Base-by-base conservation (phyloP, 306 rosid genomes). In the Herpetospermum pedunculosum region DNA sequence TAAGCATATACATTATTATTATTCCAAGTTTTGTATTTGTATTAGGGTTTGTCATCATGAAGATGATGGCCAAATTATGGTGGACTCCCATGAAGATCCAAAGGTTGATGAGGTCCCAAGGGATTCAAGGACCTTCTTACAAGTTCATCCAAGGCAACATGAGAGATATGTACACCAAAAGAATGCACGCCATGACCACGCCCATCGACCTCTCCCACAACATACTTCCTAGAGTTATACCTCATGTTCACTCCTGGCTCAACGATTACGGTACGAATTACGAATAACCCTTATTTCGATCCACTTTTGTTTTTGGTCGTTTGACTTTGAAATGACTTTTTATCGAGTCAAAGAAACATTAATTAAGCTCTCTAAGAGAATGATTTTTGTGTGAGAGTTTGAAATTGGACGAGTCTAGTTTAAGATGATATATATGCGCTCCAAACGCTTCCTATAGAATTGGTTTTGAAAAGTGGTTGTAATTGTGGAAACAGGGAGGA, bases 101-200 rank as follows among this genome's bases (percentile, higher is more conserved):
- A n/a, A 18, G 73, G 16, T 0, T 26, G 5, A 52, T 77, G 80
- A 54, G 40, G 50, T 26, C 53, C 4, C 77, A 75, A 46, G 84
- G 84, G 76, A 80, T 83, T 71, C 48, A 35, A 60, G 86, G 82
- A 5, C 84, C 87, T 35, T 16, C 84, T 70, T 75, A 77, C 62
- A 75, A 40, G 34, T 60, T 80, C 21, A 12, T 77, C 23, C 63
- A 62, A 35, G 82, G 82, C 60, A 80, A 30, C 72, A 15, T 63
- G 21, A 64, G 69, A 70, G 82, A 83, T 16, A 80, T 83, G 12
- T 37, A 40, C 38, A 12, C 19, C 59, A 70, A 59, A 74, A 62
- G 67, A 60, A 57, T 8, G 3, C 70, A 76, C 11, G 70, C 81
- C 64, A 58, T 50, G 50, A 25, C 64, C 26, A 50, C 71, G 16